Evolutionary conservation across 2,329 filamentous ascomycete species (phyloP).

Genomic region (Rhexocercosporidium sp.): DNA sequence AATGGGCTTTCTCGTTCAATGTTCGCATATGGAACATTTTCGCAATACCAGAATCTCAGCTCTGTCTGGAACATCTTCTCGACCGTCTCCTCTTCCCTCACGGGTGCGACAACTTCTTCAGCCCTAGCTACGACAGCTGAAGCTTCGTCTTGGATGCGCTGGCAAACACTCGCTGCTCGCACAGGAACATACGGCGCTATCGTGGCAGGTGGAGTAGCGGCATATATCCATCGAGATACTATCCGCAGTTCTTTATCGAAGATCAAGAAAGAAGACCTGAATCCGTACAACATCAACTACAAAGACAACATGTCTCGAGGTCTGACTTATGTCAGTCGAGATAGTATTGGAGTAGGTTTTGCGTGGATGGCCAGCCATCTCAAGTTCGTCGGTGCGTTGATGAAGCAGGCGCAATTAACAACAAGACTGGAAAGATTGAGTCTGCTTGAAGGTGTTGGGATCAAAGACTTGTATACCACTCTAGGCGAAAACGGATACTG

Average conservation of each 20-base stretch:
- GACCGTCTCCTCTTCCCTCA: constrained; percentile 55
- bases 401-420: constrained; percentile 74
- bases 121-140: constrained; percentile 32
- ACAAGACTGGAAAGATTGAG: constrained; percentile 68
- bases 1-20: constrained; percentile 66
- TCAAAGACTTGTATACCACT: constrained; percentile 77
- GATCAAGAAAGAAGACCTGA: constrained; percentile 38
- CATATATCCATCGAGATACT: constrained; percentile 77
- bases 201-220: constrained; percentile 78
- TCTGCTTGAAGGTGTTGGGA: constrained; percentile 66
- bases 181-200: constrained; percentile 84
- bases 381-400: constrained; percentile 81
- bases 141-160: constrained; percentile 51
- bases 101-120: constrained; percentile 38
- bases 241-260: constrained; percentile 58
- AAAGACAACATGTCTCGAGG: constrained; percentile 53
- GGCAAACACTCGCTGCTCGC: constrained; percentile 73
- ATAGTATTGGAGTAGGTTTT: constrained; percentile 70
- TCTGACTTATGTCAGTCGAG: constrained; percentile 61
- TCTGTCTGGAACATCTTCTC: constrained; percentile 63
- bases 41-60: constrained; percentile 62
- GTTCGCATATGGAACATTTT: constrained; percentile 66
- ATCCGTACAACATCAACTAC: constrained; percentile 46
- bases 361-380: constrained; percentile 83
- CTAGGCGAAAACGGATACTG: constrained; percentile 74